These are phyloP conservation scores for Globisporangium solare DNA, from an alignment of 352 stramenopile species.

Conservation along the genomic window DNA sequence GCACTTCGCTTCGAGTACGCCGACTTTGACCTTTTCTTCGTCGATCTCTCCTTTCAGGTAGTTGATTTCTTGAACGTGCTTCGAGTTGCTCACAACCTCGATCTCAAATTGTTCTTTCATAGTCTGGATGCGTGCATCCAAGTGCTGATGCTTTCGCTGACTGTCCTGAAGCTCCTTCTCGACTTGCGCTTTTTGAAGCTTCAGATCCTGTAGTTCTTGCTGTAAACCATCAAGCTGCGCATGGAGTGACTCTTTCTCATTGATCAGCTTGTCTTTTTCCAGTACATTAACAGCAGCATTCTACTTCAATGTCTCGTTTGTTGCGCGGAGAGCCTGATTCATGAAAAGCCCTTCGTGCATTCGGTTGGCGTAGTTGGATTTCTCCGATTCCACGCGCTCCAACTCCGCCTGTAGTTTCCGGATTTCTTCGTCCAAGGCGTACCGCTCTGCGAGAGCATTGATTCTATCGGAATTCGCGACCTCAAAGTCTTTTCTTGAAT, in stretches of 20 bases:
- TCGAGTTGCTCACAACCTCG: conserved; percentile 39
- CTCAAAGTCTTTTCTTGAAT: conserved; percentile 55
- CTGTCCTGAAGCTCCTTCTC: conserved; percentile 51
- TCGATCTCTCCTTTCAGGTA: conserved; percentile 34
- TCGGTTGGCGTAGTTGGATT: conserved; percentile 50
- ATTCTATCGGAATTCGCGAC: conserved; percentile 62
- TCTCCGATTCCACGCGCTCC: conserved; percentile 50
- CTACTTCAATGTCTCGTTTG: conserved; percentile 65
- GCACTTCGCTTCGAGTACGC: conserved; percentile 63
- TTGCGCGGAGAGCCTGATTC: conserved; percentile 63
- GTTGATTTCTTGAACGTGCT: conserved; percentile 37
- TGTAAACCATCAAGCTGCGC: conserved; percentile 28
- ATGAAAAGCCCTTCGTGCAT: conserved; percentile 77
- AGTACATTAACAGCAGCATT: conserved; percentile 42
- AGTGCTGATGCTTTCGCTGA: conserved; percentile 38
- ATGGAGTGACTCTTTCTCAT: conserved; percentile 33
- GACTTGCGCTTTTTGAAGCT: conserved; percentile 31
- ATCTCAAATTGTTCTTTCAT: conserved; percentile 69
- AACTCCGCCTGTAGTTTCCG: conserved; percentile 46
- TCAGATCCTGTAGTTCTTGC: conserved; percentile 24
- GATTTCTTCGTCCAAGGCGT: conserved; percentile 59
- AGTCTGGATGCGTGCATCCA: conserved; percentile 40
- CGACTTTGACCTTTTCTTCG: conserved; percentile 54
- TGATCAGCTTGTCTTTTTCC: conserved; percentile 51
- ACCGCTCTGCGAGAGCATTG: conserved; percentile 56